A percentile compares a stretch with the other conserved stretches of the same genome.
Evolutionary conservation across 108 stramenopile genomes (phyloP).

Genomic region (Bacterosira constricta): DNA sequence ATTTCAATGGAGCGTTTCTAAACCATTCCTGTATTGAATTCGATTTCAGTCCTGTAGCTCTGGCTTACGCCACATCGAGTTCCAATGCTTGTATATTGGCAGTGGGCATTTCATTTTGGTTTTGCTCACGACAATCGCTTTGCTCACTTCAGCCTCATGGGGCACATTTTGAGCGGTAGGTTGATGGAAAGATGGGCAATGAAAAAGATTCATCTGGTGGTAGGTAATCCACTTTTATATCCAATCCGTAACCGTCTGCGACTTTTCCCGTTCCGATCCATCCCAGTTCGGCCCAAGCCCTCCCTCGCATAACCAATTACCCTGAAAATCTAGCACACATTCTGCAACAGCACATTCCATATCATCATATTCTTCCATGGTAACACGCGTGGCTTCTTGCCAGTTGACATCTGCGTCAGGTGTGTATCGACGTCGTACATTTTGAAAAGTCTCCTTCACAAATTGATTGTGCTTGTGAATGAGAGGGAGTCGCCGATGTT

Average conservation of each 20-base stretch:
- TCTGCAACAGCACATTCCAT: slow-evolving; percentile 19
- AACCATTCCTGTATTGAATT: too few species aligned
- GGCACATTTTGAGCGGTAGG: too few species aligned
- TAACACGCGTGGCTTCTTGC: slow-evolving; percentile 7
- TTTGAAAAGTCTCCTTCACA: slow-evolving; percentile 15
- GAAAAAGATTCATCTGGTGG: too few species aligned
- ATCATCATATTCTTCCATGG: slow-evolving; percentile 8
- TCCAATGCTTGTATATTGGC: too few species aligned
- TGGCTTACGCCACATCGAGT: too few species aligned
- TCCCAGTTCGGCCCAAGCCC: slow-evolving; percentile 5
- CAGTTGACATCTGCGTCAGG: not conserved
- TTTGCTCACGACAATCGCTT: too few species aligned
- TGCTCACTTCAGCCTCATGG: too few species aligned
- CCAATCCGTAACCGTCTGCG: not conserved
- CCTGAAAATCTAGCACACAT: not conserved
- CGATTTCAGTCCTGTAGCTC: too few species aligned
- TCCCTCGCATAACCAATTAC: slow-evolving; percentile 14
- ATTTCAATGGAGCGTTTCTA: too few species aligned
- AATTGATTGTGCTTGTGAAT: slow-evolving; percentile 8
- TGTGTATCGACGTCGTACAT: slow-evolving; percentile 3
- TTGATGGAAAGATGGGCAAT: too few species aligned
- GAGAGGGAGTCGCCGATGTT: too few species aligned
- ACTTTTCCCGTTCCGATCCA: slow-evolving; percentile 8
- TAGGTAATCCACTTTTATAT: not conserved
- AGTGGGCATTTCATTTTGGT: too few species aligned